Percentiles rank a stretch among this genome's conserved stretches.
Evolutionary conservation across 345 rosid species (phyloP).

Genomic region (Mangifera indica): DNA sequence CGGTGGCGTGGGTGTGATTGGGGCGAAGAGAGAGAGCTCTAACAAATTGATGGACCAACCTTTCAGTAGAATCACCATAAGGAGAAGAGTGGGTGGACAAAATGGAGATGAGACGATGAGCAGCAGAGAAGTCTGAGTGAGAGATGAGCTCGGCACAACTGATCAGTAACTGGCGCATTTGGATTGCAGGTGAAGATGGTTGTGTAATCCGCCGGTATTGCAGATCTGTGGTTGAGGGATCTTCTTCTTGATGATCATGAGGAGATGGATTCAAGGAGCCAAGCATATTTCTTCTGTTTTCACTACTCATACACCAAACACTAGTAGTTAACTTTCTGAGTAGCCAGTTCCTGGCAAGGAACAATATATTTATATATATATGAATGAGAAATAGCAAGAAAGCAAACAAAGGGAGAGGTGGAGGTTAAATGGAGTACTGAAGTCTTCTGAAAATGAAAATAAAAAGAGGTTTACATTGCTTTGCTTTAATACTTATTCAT

Average conservation of each 20-base stretch:
- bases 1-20: slow-evolving; percentile 31
- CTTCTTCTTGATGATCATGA: slow-evolving; percentile 37
- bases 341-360: neutral
- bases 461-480: slow-evolving; percentile 10
- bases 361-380: neutral
- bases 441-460: neutral
- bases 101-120: slow-evolving; percentile 58
- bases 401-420: neutral
- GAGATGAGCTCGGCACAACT: slow-evolving; percentile 67
- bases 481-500: neutral
- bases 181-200: slow-evolving; percentile 33
- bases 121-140: slow-evolving; percentile 70
- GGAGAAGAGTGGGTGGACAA: slow-evolving; percentile 63
- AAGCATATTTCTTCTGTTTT: slow-evolving; percentile 19
- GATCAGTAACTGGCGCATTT: slow-evolving; percentile 70
- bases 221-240: slow-evolving; percentile 38
- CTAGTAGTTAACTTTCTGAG: neutral
- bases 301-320: too few relatives aligned
- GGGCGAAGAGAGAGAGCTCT: slow-evolving; percentile 76
- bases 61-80: slow-evolving; percentile 73
- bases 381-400: neutral
- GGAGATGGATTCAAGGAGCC: slow-evolving; percentile 32
- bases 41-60: slow-evolving; percentile 69
- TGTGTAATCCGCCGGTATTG: slow-evolving; percentile 21
- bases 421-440: neutral